Percentiles rank a stretch among this genome's conserved stretches.
These are phyloP conservation scores for Aegilops umbellulata DNA, from an alignment of 176 grass and related monocot genomes.

Conservation along the genomic window DNA sequence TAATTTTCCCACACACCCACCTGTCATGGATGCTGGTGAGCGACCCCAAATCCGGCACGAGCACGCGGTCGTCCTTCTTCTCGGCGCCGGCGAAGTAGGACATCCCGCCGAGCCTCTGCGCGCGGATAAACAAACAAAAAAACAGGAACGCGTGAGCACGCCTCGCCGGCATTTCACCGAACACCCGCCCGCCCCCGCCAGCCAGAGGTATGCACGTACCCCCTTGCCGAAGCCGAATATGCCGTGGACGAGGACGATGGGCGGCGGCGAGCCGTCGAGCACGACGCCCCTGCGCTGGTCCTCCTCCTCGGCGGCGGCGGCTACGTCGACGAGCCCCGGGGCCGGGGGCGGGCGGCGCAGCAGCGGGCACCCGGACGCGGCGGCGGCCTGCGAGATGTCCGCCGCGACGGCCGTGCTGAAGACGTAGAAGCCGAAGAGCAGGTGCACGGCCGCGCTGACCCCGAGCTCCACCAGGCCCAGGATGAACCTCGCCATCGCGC, in stretches of 20 bases:
- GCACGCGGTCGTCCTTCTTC: conserved; percentile 95
- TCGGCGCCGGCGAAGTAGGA: conserved; percentile 99
- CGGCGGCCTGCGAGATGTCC: conserved; percentile 78
- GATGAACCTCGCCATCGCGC: conserved; percentile 67
- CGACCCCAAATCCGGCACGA: conserved; percentile 98
- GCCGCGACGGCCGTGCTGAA: conserved; percentile 89
- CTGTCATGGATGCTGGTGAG: conserved; percentile 97
- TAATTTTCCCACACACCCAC: conserved; percentile 24
- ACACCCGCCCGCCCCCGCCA: background rate
- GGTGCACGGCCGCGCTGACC: conserved; percentile 71
- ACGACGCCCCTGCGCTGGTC: conserved; percentile 43
- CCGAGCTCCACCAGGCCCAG: conserved; percentile 73
- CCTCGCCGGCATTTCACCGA: conserved; percentile 34
- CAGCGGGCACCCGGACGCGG: conserved; percentile 32
- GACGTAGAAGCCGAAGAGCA: conserved; percentile 89
- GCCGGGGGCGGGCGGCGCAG: conserved; percentile 33
- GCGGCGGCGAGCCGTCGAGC: conserved; percentile 68
- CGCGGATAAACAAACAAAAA: background rate
- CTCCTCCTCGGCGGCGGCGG: conserved; percentile 25
- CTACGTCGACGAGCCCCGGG: conserved; percentile 45
- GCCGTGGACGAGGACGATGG: conserved; percentile 93
- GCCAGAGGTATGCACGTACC: conserved; percentile 32
- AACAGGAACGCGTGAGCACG: background rate
- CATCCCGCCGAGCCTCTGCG: conserved; percentile 81
- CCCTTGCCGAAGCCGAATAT: conserved; percentile 99